Evolutionary conservation across 139 green algal genomes (phyloP).

Genomic region (Coccomyxa sp.): DNA sequence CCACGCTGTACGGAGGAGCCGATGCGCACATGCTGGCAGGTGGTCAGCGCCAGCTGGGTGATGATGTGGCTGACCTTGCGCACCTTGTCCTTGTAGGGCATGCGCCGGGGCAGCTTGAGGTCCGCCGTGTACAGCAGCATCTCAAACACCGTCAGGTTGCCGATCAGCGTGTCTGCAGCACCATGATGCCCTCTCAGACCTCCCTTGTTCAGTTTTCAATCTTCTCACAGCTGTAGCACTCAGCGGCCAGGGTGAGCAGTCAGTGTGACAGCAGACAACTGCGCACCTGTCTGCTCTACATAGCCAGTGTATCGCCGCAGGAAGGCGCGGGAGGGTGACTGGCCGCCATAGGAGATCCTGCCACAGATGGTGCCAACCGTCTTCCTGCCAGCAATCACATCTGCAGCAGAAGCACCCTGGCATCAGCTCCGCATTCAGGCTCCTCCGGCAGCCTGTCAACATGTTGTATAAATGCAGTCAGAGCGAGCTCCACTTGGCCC

Average conservation of each 20-base stretch:
- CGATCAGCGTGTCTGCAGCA: conserved; percentile 46
- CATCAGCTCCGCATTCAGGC: no score
- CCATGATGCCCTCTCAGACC: no score
- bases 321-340: conserved; percentile 23
- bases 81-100: conserved; percentile 40
- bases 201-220: no score
- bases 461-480: no score
- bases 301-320: conserved; percentile 38
- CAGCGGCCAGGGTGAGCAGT: no score
- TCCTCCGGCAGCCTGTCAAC: no score
- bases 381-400: conserved; percentile 58
- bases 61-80: conserved; percentile 57
- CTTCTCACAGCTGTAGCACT: no score
- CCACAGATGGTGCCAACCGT: conserved; percentile 25
- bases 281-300: conserved; percentile 42
- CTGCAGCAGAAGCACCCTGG: conserved; percentile 3
- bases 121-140: conserved; percentile 85
- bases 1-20: conserved; percentile 12
- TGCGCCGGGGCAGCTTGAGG: conserved; percentile 52
- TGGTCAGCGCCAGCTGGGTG: conserved; percentile 40
- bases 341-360: conserved; percentile 27
- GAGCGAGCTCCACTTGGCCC: no score
- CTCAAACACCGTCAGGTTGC: conserved; percentile 51
- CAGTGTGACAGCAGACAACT: no score
- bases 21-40: conserved; percentile 25